Percentiles rank a stretch among this genome's conserved stretches.
Conservation (phyloP, 169 alveolate species). For the Cystoisospora suis region DNA sequence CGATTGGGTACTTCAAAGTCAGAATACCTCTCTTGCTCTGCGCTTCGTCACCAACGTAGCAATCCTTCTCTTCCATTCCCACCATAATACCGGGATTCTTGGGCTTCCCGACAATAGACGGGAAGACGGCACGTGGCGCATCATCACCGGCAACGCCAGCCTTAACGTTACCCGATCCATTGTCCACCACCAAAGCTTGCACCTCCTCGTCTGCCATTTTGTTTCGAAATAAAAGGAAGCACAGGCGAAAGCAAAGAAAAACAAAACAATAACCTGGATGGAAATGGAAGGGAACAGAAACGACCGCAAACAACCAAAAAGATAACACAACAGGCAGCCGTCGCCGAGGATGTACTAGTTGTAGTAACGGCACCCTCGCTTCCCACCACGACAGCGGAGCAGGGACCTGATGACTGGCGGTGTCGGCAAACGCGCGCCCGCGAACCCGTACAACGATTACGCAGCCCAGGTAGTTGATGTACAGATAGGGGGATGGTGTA, state of each 20-base stretch:
- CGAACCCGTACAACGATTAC: too few relatives aligned
- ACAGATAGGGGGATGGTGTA: too few relatives aligned
- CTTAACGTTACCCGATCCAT: slow-evolving; percentile 99
- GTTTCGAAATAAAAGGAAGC: not conserved
- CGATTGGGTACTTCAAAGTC: slow-evolving; percentile 97
- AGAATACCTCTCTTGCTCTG: slow-evolving; percentile 97
- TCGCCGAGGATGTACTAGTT: not conserved
- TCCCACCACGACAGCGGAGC: too few relatives aligned
- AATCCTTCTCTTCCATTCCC: slow-evolving; percentile 96
- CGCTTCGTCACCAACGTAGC: slow-evolving; percentile 99
- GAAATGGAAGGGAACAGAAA: not conserved
- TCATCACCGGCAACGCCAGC: slow-evolving; percentile 99
- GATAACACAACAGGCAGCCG: not conserved
- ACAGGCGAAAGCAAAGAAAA: not conserved
- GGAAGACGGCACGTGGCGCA: slow-evolving; percentile 98
- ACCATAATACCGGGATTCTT: slow-evolving; percentile 89
- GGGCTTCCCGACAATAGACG: slow-evolving; percentile 98
- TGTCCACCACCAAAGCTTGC: slow-evolving; percentile 96
- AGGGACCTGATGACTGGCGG: too few relatives aligned
- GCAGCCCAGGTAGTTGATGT: too few relatives aligned
- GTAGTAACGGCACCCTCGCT: not conserved
- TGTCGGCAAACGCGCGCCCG: too few relatives aligned
- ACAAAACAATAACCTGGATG: not conserved
- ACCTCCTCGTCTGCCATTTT: slow-evolving; percentile 87
- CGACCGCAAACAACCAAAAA: not conserved